A percentile compares a stretch with the other conserved stretches of the same genome.
Evolutionary conservation across 1,284 basidiomycete species (phyloP).

Genomic region (Bjerkandera adusta): DNA sequence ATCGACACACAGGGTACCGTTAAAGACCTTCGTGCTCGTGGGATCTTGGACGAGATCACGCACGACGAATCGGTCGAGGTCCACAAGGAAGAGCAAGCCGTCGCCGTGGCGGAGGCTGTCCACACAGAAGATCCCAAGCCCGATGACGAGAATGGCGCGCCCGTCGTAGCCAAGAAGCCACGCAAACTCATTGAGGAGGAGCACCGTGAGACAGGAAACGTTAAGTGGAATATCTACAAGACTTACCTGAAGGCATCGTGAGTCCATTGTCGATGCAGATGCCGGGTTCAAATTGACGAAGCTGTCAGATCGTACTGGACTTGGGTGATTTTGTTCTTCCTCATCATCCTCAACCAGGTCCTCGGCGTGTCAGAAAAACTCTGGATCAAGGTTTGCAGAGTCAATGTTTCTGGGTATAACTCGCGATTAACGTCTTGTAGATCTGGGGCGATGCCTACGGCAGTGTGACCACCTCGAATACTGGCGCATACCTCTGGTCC

Average conservation of each 20-base stretch:
- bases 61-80: slow-evolving; percentile 39
- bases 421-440: slow-evolving; percentile 26
- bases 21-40: slow-evolving; percentile 53
- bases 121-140: slow-evolving; percentile 27
- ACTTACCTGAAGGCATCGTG: slow-evolving; percentile 74
- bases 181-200: slow-evolving; percentile 69
- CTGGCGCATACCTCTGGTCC: slow-evolving; percentile 28
- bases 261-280: slow-evolving; percentile 9
- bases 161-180: slow-evolving; percentile 47
- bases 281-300: background rate
- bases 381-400: slow-evolving; percentile 77
- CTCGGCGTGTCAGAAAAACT: slow-evolving; percentile 59
- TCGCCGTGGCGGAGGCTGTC: slow-evolving; percentile 34
- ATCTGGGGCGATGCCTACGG: slow-evolving; percentile 64
- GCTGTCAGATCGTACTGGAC: slow-evolving; percentile 61
- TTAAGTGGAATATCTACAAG: slow-evolving; percentile 80
- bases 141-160: slow-evolving; percentile 17
- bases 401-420: background rate
- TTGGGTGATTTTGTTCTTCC: slow-evolving; percentile 46
- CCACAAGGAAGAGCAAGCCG: slow-evolving; percentile 28
- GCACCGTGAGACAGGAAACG: slow-evolving; percentile 69
- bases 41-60: slow-evolving; percentile 56
- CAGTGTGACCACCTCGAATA: slow-evolving; percentile 11
- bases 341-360: slow-evolving; percentile 50
- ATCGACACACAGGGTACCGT: slow-evolving; percentile 69